Base-by-base conservation (phyloP, 495 filamentous ascomycete genomes). In the Trichoderma erinaceum region DNA sequence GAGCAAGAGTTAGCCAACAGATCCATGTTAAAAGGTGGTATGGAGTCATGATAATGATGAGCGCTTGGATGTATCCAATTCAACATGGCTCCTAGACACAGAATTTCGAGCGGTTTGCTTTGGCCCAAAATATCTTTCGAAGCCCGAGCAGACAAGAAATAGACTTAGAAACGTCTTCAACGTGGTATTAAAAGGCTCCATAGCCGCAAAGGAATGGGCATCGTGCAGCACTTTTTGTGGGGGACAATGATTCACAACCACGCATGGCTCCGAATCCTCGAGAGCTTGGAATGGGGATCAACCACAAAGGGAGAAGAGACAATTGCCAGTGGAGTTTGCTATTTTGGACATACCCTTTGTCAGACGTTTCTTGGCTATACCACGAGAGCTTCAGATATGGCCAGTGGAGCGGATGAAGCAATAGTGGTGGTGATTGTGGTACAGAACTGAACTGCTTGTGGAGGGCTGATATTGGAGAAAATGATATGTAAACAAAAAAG, bases 181-280 rank as follows among this genome's bases (percentile, higher is more conserved):
- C 25, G 27, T 61, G 56, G 56, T 15, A 29, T 8, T 52, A 11
- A 18, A 61, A 16, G 11, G 3, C 1, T 32, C 56, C 56, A 61
- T 61, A 3, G 56, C n/a, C 25, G 27, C 25, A 25, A 25, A 61
- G 56, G 56, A 61, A 61, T 61, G 56, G 23, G 56, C n/a, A 21
- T 32, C 25, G 5, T 18, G 56, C 5, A 61, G 23, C 27, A 16
- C 12, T 32, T 32, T 18, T 61, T 38, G 3, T 13, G 56, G 56
- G 50, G 27, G 56, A 13, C 35, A 61, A 61, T 61, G 56, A 61
- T 61, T 61, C 56, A 61, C 56, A 61, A 21, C 56, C 56, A 61
- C 56, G 56, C 56, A 32, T 61, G 56, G 27, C 27, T 27, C 27
- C 25, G 25, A 16, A 52, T 52, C n/a, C 25, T 25, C 27, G 13